Conservation (phyloP, 306 rosid species). For the Medicago lupulina region DNA sequence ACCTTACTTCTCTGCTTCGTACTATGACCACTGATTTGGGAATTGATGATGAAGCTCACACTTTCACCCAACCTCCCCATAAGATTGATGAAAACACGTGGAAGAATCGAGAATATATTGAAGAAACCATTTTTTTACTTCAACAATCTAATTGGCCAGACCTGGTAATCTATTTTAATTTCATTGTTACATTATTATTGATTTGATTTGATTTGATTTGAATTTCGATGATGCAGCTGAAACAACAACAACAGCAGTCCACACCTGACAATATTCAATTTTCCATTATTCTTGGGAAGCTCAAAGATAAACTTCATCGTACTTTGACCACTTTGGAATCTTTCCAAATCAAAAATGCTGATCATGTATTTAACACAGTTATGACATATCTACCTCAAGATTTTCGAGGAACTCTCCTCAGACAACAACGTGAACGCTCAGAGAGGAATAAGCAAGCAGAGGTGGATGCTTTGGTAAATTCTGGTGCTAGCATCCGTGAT, state of each 20-base stretch:
- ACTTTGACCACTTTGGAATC: constrained; percentile 64
- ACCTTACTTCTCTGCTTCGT: constrained; percentile 73
- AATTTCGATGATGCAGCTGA: constrained; percentile 59
- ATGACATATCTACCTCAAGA: constrained; percentile 99
- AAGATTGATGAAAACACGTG: constrained; percentile 97
- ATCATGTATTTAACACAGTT: constrained; percentile 87
- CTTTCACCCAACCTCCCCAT: constrained; percentile 61
- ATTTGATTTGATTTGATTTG: no score
- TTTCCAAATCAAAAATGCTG: constrained; percentile 86
- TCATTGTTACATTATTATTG: no score
- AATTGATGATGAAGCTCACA: no score
- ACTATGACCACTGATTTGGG: constrained; percentile 54
- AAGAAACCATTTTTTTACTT: constrained; percentile 78
- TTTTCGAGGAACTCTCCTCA: constrained; percentile 90
- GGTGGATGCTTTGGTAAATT: constrained; percentile 78
- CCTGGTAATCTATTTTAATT: no score
- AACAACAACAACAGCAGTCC: constrained; percentile 48
- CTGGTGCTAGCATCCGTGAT: constrained; percentile 83
- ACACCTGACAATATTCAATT: constrained; percentile 60
- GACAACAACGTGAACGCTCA: constrained; percentile 92
- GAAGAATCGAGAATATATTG: constrained; percentile 94
- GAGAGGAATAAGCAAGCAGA: constrained; percentile 97
- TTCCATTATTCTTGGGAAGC: constrained; percentile 48
- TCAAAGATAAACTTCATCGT: constrained; percentile 60
- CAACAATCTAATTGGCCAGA: constrained; percentile 74